phyloP scores from a whole-genome alignment of 805 yeast species.

The Tetrapisispora pingtungensis region DNA sequence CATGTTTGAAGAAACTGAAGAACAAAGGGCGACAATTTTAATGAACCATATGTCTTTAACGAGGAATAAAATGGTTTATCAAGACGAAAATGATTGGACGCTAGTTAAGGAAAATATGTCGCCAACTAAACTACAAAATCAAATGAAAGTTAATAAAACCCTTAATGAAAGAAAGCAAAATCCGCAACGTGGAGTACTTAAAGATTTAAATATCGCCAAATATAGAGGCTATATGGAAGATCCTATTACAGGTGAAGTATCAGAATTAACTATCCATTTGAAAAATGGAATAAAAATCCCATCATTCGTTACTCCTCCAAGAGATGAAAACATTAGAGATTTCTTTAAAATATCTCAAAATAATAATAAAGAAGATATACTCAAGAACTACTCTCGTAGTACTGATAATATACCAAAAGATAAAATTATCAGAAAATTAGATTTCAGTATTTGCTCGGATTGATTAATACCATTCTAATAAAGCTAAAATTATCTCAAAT shows the following conservation, averaged over 20 bases:
- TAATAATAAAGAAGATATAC: not conserved
- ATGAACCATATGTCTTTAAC: constrained; percentile 18
- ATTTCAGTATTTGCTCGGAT: constrained; percentile 9
- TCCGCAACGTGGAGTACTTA: constrained; percentile 8
- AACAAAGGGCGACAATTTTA: constrained; percentile 10
- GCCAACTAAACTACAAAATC: constrained; percentile 7
- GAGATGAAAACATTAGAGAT: constrained; percentile 10
- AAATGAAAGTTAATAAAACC: constrained; percentile 1
- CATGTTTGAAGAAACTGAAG: constrained; percentile 17
- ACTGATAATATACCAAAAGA: constrained; percentile 17
- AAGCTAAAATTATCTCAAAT: no score
- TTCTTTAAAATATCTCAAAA: constrained; percentile 6
- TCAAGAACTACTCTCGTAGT: constrained; percentile 7
- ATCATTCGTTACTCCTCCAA: constrained; percentile 18
- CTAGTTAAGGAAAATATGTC: constrained; percentile 13
- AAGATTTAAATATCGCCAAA: constrained; percentile 12
- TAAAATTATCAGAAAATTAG: constrained; percentile 15
- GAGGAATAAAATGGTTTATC: constrained; percentile 14
- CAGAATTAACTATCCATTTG: constrained; percentile 11
- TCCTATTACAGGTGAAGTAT: constrained; percentile 6
- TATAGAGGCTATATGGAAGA: constrained; percentile 15
- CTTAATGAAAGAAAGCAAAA: not conserved
- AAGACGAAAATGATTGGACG: constrained; percentile 18
- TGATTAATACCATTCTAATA: no score
- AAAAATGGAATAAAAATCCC: constrained; percentile 11